Percentiles rank a stretch among this genome's conserved stretches.
Evolutionary conservation across 345 rosid species (phyloP).

Genomic region (Citrus maxima): DNA sequence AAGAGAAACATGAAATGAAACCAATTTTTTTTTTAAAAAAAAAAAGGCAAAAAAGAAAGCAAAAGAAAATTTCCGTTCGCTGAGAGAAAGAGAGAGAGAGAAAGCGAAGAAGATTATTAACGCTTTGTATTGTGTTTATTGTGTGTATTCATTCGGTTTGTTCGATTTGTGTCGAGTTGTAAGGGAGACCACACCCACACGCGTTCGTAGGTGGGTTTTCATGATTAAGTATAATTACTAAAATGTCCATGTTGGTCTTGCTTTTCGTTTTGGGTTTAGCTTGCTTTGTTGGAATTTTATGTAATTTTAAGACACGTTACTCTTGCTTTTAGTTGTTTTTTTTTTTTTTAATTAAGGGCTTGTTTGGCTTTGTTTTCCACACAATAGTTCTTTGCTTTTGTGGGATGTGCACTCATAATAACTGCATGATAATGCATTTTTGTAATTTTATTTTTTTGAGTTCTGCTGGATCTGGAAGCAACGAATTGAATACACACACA

Average conservation of each 20-base stretch:
- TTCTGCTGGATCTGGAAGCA: not conserved
- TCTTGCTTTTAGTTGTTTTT: not conserved
- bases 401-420: not conserved
- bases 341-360: not conserved
- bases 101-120: conserved; percentile 17
- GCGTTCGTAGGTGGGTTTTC: conserved; percentile 27
- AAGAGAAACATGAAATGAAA: not conserved
- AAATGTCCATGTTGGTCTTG: not conserved
- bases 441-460: not conserved
- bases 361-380: not conserved
- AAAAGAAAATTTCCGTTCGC: conserved; percentile 2
- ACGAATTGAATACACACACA: not conserved
- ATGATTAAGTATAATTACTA: conserved; percentile 17
- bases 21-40: no score
- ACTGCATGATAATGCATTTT: not conserved
- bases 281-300: conserved; percentile 13
- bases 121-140: not conserved
- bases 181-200: conserved; percentile 21
- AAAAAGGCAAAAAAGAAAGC: not conserved
- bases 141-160: conserved; percentile 19
- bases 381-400: not conserved
- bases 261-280: not conserved
- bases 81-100: not conserved
- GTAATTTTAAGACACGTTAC: not conserved
- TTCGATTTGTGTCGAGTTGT: conserved; percentile 14